phyloP scores from a whole-genome alignment of 768 basidiomycete species.

The Leccinum sublutescens region DNA sequence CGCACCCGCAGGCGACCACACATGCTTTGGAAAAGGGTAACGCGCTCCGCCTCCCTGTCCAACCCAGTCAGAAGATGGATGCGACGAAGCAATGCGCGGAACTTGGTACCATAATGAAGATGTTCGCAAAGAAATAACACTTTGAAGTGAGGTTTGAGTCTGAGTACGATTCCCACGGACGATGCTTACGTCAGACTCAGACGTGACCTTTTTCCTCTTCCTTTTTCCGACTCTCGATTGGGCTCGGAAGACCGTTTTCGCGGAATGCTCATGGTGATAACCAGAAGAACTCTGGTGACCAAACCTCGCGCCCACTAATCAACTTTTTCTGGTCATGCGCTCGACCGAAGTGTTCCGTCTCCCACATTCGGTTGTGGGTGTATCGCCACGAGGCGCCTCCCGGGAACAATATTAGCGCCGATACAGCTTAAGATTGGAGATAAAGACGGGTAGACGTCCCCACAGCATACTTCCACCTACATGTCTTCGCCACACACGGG shows the following conservation, averaged over 20 bases:
- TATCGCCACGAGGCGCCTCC: slow-evolving; percentile 1
- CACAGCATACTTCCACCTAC: slow-evolving; percentile 9
- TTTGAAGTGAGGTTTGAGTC: too few species aligned
- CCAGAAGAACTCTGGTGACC: not conserved
- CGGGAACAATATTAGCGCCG: not conserved
- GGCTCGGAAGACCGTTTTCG: not conserved
- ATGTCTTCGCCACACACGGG: slow-evolving; percentile 26
- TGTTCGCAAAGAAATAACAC: not conserved
- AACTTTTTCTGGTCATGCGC: slow-evolving; percentile 1
- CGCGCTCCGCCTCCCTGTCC: slow-evolving; percentile 75
- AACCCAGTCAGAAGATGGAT: not conserved
- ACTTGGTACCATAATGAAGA: slow-evolving; percentile 1
- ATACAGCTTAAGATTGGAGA: slow-evolving; percentile 11
- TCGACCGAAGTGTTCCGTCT: not conserved
- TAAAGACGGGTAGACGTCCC: slow-evolving; percentile 4
- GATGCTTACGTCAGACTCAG: not conserved
- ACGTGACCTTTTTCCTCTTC: not conserved
- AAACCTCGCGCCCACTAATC: not conserved
- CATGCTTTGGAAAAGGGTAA: slow-evolving; percentile 93
- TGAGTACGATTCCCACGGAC: not conserved
- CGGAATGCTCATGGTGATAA: slow-evolving; percentile 1
- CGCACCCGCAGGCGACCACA: slow-evolving; percentile 90
- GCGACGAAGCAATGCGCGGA: not conserved
- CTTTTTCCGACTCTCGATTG: not conserved
- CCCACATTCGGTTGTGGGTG: slow-evolving; percentile 7